These are phyloP conservation scores for Chenopodium formosanum DNA, from an alignment of 148 eudicot species.

Conservation along the genomic window DNA sequence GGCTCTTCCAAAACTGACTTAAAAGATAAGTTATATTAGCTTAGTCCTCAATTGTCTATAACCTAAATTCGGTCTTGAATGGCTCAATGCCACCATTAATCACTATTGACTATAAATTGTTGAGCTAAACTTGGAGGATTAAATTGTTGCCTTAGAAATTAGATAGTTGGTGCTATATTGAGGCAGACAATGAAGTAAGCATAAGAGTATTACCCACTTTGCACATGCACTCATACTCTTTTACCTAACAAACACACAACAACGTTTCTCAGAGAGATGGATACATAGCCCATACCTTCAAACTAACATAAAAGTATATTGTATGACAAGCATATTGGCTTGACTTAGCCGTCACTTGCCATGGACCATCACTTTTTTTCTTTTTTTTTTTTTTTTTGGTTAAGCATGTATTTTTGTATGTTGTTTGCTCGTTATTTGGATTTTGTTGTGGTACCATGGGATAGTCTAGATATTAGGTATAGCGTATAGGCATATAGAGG, in stretches of 20 bases:
- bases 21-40: too few species aligned
- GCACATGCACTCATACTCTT: not conserved
- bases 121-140: too few species aligned
- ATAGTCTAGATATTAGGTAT: too few species aligned
- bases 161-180: not conserved
- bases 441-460: too few species aligned
- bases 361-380: slow-evolving; percentile 1
- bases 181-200: not conserved
- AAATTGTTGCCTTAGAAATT: not conserved
- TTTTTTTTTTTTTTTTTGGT: too few species aligned
- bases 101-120: too few species aligned
- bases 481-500: too few species aligned
- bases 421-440: not conserved
- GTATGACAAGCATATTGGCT: slow-evolving; percentile 23
- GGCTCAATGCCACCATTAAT: too few species aligned
- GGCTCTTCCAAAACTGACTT: too few species aligned
- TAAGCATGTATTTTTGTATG: not conserved
- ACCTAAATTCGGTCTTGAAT: too few species aligned
- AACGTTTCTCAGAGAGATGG: not conserved
- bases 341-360: slow-evolving; percentile 55
- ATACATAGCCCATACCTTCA: not conserved
- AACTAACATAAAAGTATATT: not conserved
- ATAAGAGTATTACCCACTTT: not conserved
- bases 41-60: too few species aligned
- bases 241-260: slow-evolving; percentile 24